phyloP scores from a whole-genome alignment of 108 stramenopile genomes.

The Skeletonema tropicum region DNA sequence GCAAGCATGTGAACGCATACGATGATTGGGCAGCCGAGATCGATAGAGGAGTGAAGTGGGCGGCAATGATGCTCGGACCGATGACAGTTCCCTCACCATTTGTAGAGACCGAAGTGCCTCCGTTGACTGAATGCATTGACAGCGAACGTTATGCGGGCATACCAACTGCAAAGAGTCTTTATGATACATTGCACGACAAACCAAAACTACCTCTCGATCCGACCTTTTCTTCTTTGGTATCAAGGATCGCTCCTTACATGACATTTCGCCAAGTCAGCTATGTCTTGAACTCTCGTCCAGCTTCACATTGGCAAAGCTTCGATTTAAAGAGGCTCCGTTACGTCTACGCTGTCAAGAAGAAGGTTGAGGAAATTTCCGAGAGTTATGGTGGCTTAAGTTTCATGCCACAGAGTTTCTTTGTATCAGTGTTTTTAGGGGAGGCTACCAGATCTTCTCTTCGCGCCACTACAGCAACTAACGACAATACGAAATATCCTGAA shows the following conservation, averaged over 20 bases:
- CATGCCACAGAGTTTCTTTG: slow-evolving; percentile 89
- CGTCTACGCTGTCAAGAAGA: slow-evolving; percentile 86
- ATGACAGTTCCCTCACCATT: slow-evolving; percentile 61
- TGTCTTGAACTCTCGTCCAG: slow-evolving; percentile 63
- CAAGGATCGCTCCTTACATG: slow-evolving; percentile 79
- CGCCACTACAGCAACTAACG: slow-evolving; percentile 21
- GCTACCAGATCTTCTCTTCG: slow-evolving; percentile 79
- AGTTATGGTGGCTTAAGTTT: slow-evolving; percentile 88
- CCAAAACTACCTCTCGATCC: slow-evolving; percentile 76
- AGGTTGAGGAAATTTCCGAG: slow-evolving; percentile 88
- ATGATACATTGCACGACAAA: slow-evolving; percentile 72
- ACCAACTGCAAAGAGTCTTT: slow-evolving; percentile 76
- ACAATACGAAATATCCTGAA: background rate
- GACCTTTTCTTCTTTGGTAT: slow-evolving; percentile 70
- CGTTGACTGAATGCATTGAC: slow-evolving; percentile 64
- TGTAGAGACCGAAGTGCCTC: slow-evolving; percentile 75
- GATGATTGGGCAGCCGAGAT: slow-evolving; percentile 88
- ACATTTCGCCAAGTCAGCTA: slow-evolving; percentile 82
- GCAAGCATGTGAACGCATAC: slow-evolving; percentile 67
- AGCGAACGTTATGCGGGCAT: slow-evolving; percentile 58
- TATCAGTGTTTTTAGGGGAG: slow-evolving; percentile 89
- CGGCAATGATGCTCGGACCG: slow-evolving; percentile 67
- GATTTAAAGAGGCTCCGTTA: slow-evolving; percentile 86
- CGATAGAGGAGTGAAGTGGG: slow-evolving; percentile 79
- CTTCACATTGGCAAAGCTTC: slow-evolving; percentile 81